Conservation (phyloP, 805 yeast species). For the Barnettozyma salicaria region DNA sequence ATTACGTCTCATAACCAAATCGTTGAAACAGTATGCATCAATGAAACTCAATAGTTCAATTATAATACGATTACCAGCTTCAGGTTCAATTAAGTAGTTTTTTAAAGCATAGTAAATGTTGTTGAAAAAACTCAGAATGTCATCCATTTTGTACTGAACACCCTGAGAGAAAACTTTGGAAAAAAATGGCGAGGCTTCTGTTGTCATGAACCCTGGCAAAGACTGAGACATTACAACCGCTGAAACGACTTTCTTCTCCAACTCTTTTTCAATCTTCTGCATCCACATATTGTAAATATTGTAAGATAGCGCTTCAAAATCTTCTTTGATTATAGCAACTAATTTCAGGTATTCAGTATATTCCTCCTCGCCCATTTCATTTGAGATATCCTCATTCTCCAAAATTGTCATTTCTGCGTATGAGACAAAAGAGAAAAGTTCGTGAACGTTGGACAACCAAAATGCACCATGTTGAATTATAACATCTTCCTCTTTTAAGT, state of each 20-base stretch:
- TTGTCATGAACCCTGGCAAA: constrained; percentile 91
- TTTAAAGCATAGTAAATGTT: constrained; percentile 90
- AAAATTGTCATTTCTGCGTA: constrained; percentile 90
- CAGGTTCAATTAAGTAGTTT: constrained; percentile 79
- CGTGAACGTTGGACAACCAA: constrained; percentile 96
- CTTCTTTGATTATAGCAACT: constrained; percentile 88
- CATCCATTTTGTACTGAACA: constrained; percentile 87
- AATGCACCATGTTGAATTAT: constrained; percentile 84
- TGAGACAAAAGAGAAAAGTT: constrained; percentile 87
- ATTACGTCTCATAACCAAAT: constrained; percentile 87
- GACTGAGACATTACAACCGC: constrained; percentile 94
- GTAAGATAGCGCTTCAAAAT: constrained; percentile 86
- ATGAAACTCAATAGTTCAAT: constrained; percentile 78
- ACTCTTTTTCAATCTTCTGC: constrained; percentile 85
- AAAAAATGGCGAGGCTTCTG: constrained; percentile 72
- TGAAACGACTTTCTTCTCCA: constrained; percentile 88
- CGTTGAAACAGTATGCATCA: constrained; percentile 92
- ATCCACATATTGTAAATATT: constrained; percentile 96
- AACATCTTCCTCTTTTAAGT: constrained; percentile 79
- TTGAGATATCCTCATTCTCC: constrained; percentile 71
- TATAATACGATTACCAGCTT: constrained; percentile 78
- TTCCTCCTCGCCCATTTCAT: constrained; percentile 85
- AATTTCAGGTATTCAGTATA: constrained; percentile 83
- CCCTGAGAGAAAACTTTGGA: constrained; percentile 73
- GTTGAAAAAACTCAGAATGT: constrained; percentile 82